Percentiles rank a stretch among this genome's conserved stretches.
These are phyloP conservation scores for Fraxinus latifolia DNA, from an alignment of 305 asterid genomes.

Conservation along the genomic window DNA sequence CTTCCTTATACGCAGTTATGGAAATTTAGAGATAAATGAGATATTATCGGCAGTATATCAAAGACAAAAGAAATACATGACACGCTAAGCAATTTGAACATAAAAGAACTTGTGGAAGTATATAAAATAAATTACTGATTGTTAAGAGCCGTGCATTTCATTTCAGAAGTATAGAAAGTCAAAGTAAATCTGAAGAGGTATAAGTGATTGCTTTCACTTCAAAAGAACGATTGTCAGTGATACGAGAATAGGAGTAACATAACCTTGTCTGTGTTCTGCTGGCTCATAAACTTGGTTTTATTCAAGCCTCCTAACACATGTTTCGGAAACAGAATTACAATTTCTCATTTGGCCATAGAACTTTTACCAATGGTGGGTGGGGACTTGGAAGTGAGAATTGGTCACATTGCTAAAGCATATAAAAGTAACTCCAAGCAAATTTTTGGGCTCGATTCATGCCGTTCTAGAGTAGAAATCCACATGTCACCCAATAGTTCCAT, in stretches of 20 bases:
- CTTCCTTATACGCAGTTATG: not conserved
- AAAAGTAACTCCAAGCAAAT: not conserved
- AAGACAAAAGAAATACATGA: not conserved
- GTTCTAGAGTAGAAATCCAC: conserved; percentile 3
- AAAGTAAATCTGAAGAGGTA: conserved; percentile 10
- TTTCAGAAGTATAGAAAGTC: conserved; percentile 12
- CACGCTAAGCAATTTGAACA: conserved; percentile 8
- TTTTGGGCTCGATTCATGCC: conserved; percentile 8
- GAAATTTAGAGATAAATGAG: not conserved
- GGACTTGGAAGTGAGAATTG: conserved; percentile 8
- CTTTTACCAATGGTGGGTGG: not conserved
- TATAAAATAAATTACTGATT: conserved; percentile 3
- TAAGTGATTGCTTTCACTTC: conserved; percentile 12
- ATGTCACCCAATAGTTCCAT: not conserved
- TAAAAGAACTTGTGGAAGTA: not conserved
- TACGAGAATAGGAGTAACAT: not conserved
- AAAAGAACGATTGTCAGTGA: not conserved
- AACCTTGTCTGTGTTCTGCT: not conserved
- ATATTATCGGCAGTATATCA: conserved; percentile 8
- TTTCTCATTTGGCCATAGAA: conserved; percentile 8
- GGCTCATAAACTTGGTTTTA: not conserved
- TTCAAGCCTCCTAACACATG: not conserved
- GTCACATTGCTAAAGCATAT: not conserved
- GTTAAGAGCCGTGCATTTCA: conserved; percentile 9
- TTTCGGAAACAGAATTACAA: conserved; percentile 16